These are phyloP conservation scores for Rubus idaeus DNA, from an alignment of 306 rosid genomes.

Conservation along the genomic window DNA sequence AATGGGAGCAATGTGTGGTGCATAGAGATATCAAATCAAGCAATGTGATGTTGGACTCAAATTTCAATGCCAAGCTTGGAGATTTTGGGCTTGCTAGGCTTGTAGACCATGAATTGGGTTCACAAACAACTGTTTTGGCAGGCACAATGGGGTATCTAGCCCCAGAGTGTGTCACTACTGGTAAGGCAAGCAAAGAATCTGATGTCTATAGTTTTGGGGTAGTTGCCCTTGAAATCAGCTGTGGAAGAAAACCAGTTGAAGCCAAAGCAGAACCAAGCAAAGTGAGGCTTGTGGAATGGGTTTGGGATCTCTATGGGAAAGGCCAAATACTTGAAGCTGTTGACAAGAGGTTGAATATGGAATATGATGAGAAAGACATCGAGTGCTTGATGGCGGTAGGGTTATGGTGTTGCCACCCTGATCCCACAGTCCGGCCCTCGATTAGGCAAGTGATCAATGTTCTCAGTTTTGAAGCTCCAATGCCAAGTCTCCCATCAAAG, in stretches of 20 bases:
- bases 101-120: constrained; percentile 66
- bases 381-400: constrained; percentile 57
- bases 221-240: constrained; percentile 64
- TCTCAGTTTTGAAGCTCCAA: constrained; percentile 41
- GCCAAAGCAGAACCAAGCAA: constrained; percentile 36
- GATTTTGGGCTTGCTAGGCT: constrained; percentile 79
- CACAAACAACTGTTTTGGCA: constrained; percentile 70
- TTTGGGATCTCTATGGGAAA: constrained; percentile 68
- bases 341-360: constrained; percentile 38
- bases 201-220: constrained; percentile 78
- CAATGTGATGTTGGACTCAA: constrained; percentile 65
- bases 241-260: constrained; percentile 73
- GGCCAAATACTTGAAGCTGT: constrained; percentile 46
- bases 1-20: constrained; percentile 82
- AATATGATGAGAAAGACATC: constrained; percentile 48
- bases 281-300: constrained; percentile 69
- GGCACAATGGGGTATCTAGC: constrained; percentile 81
- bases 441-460: constrained; percentile 66
- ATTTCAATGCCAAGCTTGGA: constrained; percentile 71
- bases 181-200: constrained; percentile 69
- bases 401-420: constrained; percentile 79
- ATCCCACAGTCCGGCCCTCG: constrained; percentile 52
- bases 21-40: constrained; percentile 82
- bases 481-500: constrained; percentile 58
- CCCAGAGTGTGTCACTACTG: constrained; percentile 65